These are phyloP conservation scores for Ceriops zippeliana DNA, from an alignment of 345 rosid species.

Conservation along the genomic window DNA sequence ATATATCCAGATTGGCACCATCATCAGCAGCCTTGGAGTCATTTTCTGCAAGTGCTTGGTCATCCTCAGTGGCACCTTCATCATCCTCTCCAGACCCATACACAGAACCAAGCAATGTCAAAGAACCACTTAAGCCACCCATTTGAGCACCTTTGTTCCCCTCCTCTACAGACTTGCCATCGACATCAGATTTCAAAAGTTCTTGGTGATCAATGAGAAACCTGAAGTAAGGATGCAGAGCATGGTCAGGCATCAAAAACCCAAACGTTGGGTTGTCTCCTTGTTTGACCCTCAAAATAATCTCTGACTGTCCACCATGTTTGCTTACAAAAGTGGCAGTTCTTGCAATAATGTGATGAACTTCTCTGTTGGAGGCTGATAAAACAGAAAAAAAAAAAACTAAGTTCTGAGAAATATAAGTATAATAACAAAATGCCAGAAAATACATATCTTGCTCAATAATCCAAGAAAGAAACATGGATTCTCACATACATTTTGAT, in stretches of 20 bases:
- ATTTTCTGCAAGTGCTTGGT: slow-evolving; percentile 22
- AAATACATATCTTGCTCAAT: slow-evolving; percentile 23
- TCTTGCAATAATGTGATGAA: slow-evolving; percentile 87
- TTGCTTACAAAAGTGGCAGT: slow-evolving; percentile 80
- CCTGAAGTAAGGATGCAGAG: slow-evolving; percentile 70
- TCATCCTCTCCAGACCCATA: slow-evolving; percentile 90
- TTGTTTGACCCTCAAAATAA: slow-evolving; percentile 91
- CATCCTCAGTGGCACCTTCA: slow-evolving; percentile 45
- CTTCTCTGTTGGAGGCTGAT: slow-evolving; percentile 91
- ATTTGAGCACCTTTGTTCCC: slow-evolving; percentile 40
- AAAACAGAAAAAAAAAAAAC: slow-evolving; percentile 16
- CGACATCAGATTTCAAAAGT: slow-evolving; percentile 35
- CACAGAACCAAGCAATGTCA: slow-evolving; percentile 78
- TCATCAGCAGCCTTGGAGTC: slow-evolving; percentile 26
- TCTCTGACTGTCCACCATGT: slow-evolving; percentile 92
- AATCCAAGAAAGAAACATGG: slow-evolving; percentile 23
- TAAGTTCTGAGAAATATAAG: slow-evolving; percentile 27
- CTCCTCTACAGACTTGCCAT: slow-evolving; percentile 43
- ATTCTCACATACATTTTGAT: slow-evolving; percentile 46
- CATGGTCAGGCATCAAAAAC: slow-evolving; percentile 87
- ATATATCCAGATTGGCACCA: slow-evolving; percentile 25
- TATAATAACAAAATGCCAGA: neutral
- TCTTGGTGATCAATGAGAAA: slow-evolving; percentile 86
- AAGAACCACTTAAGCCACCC: slow-evolving; percentile 47
- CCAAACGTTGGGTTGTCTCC: slow-evolving; percentile 96